Conservation (phyloP, 2,329 filamentous ascomycete species). For the Didymella pomorum region DNA sequence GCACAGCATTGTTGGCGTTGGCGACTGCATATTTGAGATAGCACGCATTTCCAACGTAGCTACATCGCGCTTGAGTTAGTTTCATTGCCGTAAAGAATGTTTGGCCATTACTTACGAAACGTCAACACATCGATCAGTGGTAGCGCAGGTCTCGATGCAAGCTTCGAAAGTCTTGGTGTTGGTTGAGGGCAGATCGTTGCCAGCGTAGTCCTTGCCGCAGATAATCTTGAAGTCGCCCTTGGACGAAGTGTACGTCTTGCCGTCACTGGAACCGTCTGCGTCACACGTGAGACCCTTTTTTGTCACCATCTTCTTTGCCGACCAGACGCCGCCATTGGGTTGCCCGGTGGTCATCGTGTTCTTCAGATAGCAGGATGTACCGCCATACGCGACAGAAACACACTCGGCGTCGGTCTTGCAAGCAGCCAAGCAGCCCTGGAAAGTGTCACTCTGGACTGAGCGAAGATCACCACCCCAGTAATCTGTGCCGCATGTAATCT, state of each 20-base stretch:
- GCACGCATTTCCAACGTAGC: slow-evolving; percentile 1
- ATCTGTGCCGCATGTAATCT: slow-evolving; percentile 2
- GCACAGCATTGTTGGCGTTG: neutral
- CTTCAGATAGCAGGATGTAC: slow-evolving; percentile 6
- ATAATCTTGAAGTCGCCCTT: slow-evolving; percentile 9
- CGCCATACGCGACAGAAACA: slow-evolving; percentile 1
- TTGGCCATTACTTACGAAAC: slow-evolving; percentile 3
- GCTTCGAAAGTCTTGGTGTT: slow-evolving; percentile 4
- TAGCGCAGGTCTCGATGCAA: slow-evolving; percentile 10
- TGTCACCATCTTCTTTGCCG: neutral
- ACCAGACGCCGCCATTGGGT: slow-evolving; percentile 3
- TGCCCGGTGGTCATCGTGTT: neutral
- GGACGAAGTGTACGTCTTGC: slow-evolving; percentile 1
- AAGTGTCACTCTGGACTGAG: neutral
- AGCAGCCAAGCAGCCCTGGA: neutral
- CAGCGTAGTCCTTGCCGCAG: slow-evolving; percentile 11
- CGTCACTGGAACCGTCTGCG: neutral
- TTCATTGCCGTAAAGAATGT: neutral
- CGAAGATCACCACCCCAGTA: slow-evolving; percentile 9
- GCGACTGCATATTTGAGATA: neutral
- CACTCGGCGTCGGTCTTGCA: neutral
- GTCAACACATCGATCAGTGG: slow-evolving; percentile 2
- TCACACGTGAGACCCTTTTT: neutral
- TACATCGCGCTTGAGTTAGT: neutral
- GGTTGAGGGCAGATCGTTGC: slow-evolving; percentile 3